Base-by-base conservation (phyloP, 2,329 filamentous ascomycete genomes). In the Sarocladium brachiariae region DNA sequence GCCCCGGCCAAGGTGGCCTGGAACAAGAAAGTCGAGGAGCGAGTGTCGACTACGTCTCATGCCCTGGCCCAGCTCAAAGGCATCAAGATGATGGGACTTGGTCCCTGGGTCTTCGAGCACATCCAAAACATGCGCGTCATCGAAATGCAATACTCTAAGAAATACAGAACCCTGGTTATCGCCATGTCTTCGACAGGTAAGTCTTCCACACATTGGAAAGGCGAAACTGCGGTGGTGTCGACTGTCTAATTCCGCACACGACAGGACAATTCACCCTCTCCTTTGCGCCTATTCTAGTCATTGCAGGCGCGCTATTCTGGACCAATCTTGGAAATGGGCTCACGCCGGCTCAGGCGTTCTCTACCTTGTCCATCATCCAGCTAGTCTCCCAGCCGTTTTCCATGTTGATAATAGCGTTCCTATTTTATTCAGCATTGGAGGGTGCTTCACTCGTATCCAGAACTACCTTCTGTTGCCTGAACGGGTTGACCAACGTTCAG, bases 1-100 rank as follows among this genome's bases (percentile, higher is more conserved):
- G 55, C 70, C 63, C n/a, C 68, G 63, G 46, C 75, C 61, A 1
- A 67, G 69, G 2, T 49, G 8, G 34, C 51, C 2, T 69, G 66
- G 66, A 59, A 61, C 2, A 50, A 55, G 27, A 60, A 59, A 11
- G 59, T 63, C 9, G 58, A 70, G 43, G 54, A 55, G 13, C 61
- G 67, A 23, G 57, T 69, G 25, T 53, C 58, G 3, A 54, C 59
- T 25, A 66, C 63, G 7, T 57, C 62, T 0, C 55, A 56, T 2
- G 58, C 65, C 34, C 59, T 70, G 1, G 50, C 54, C 4, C 59
- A 61, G 5, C 65, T 70, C 56, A 69, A 67, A 48, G 59, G 58
- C 21, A 55, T 70, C 23, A 69, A 68, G 43, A 65, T 69, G 58
- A 61, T 62, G 25, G 68, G 68, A 0, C 57, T 69, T 2, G 55